A percentile compares a stretch with the other conserved stretches of the same genome.
Conservation (phyloP, 75 land plant species). For the Isoetes taiwanensis region DNA sequence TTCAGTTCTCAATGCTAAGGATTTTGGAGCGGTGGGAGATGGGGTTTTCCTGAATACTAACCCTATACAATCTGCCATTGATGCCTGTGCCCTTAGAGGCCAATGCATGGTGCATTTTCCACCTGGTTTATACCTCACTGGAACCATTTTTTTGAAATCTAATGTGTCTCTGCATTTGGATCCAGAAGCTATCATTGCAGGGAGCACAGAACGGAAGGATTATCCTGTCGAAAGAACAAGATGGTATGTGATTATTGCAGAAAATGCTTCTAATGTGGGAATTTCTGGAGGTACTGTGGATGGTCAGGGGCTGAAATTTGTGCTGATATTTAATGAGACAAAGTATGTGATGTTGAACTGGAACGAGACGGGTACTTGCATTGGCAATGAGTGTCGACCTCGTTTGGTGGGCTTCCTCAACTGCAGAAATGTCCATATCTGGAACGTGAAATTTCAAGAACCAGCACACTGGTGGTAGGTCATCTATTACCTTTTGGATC, state of each 20-base stretch:
- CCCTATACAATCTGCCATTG: slow-evolving; percentile 64
- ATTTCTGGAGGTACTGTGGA: slow-evolving; percentile 56
- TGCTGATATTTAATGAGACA: slow-evolving; percentile 27
- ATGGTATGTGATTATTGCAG: slow-evolving; percentile 86
- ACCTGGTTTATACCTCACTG: slow-evolving; percentile 62
- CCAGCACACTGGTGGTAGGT: slow-evolving; percentile 90
- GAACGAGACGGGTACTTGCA: slow-evolving; percentile 68
- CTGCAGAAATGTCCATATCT: slow-evolving; percentile 45
- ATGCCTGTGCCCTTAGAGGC: slow-evolving; percentile 37
- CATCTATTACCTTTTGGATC: not conserved
- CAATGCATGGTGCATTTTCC: slow-evolving; percentile 38
- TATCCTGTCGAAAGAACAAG: slow-evolving; percentile 33
- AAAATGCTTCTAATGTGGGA: slow-evolving; percentile 56
- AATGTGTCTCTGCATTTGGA: slow-evolving; percentile 38
- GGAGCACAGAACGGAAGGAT: slow-evolving; percentile 40
- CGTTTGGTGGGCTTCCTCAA: slow-evolving; percentile 59
- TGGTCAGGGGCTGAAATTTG: slow-evolving; percentile 63
- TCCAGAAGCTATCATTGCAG: slow-evolving; percentile 40
- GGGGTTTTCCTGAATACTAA: slow-evolving; percentile 59
- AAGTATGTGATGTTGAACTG: slow-evolving; percentile 98
- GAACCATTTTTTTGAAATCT: slow-evolving; percentile 41
- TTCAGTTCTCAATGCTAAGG: slow-evolving; percentile 12
- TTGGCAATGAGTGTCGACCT: slow-evolving; percentile 87
- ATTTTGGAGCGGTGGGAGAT: slow-evolving; percentile 52
- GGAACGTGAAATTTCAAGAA: slow-evolving; percentile 29